phyloP scores from a whole-genome alignment of 148 eudicot genomes.

The Vaccinium darrowii region DNA sequence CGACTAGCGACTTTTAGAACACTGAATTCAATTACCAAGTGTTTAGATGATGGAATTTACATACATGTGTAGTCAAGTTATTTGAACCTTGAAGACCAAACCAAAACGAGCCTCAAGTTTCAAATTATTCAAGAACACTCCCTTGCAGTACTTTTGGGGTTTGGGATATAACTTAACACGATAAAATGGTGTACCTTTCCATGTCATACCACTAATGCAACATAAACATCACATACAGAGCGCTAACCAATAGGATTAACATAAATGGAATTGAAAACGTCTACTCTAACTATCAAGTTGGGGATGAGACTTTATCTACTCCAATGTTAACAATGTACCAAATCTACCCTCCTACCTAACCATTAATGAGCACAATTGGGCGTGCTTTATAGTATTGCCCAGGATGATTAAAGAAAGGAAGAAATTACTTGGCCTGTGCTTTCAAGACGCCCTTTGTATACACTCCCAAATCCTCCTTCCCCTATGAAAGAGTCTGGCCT shows the following conservation, averaged over 20 bases:
- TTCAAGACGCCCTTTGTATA: slow-evolving; percentile 72
- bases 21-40: neutral
- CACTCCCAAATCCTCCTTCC: slow-evolving; percentile 94
- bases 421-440: slow-evolving; percentile 59
- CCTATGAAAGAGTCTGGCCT: slow-evolving; percentile 76
- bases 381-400: neutral
- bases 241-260: neutral
- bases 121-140: neutral
- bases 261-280: neutral
- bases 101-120: neutral
- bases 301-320: neutral
- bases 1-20: no score
- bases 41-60: neutral
- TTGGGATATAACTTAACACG: neutral
- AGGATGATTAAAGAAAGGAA: neutral
- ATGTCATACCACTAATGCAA: neutral
- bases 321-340: neutral
- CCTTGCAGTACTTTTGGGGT: neutral
- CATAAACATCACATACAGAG: neutral
- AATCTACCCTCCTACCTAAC: neutral
- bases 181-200: neutral
- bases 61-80: neutral
- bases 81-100: neutral
- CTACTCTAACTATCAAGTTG: neutral
- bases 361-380: neutral